Percentiles rank a stretch among this genome's conserved stretches.
Conservation (phyloP, 2,329 filamentous ascomycete species). For the Achaetomium macrosporum region DNA sequence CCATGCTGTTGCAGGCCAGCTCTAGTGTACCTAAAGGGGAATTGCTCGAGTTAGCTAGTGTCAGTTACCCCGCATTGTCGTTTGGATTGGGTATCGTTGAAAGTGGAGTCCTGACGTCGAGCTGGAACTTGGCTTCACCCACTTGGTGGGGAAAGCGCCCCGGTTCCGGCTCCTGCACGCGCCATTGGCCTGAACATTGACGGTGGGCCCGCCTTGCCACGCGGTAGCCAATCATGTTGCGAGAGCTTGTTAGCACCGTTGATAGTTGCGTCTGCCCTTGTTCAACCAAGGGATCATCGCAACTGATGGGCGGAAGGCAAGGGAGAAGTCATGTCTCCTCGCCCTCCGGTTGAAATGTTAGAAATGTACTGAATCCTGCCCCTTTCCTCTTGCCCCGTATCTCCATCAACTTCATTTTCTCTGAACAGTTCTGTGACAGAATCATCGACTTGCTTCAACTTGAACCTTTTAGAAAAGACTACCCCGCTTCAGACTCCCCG, state of each 20-base stretch:
- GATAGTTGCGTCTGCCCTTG: conserved; percentile 14
- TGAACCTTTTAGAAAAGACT: not conserved
- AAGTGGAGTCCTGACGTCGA: conserved; percentile 25
- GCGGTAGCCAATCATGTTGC: conserved; percentile 19
- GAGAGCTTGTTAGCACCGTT: conserved; percentile 4
- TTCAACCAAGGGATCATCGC: conserved; percentile 10
- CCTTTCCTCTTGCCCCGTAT: conserved; percentile 1
- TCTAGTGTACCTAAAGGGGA: too few species aligned
- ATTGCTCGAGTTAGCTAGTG: too few species aligned
- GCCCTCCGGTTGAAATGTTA: too few species aligned
- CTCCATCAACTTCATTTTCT: not conserved
- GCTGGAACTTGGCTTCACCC: conserved; percentile 12
- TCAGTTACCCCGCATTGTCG: conserved; percentile 24
- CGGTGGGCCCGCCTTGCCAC: not conserved
- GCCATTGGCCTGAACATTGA: conserved; percentile 11
- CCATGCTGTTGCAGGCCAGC: not conserved
- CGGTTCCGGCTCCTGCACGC: conserved; percentile 9
- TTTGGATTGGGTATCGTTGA: conserved; percentile 8
- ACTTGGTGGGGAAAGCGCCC: conserved; percentile 7
- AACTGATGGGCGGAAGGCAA: not conserved
- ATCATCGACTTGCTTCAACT: conserved; percentile 16
- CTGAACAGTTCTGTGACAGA: conserved; percentile 4
- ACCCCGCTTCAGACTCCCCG: conserved; percentile 15
- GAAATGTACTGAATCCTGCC: not conserved
- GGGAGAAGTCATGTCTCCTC: too few species aligned